A percentile compares a stretch with the other conserved stretches of the same genome.
Evolutionary conservation across 1,284 basidiomycete species (phyloP).

Genomic region (Boletus sp.): DNA sequence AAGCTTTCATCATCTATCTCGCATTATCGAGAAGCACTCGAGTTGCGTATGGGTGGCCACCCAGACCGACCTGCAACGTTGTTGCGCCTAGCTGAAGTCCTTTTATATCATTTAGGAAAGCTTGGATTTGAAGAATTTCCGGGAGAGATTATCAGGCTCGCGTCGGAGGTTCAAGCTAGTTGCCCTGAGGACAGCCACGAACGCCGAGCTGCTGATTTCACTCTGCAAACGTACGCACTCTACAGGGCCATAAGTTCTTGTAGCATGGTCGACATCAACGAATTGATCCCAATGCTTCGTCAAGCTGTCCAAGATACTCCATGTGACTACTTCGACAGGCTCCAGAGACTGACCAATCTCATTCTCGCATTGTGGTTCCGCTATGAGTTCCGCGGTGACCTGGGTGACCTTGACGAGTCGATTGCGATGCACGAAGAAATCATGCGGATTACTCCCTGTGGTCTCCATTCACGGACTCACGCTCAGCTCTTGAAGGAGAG

Average conservation of each 20-base stretch:
- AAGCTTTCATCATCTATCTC: background rate
- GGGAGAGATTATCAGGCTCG: background rate
- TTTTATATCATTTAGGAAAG: slow-evolving; percentile 1
- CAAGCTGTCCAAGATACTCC: background rate
- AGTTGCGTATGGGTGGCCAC: background rate
- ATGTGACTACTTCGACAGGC: slow-evolving; percentile 1
- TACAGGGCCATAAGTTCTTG: background rate
- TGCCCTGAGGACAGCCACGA: background rate
- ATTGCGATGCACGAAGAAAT: background rate
- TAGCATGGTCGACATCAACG: background rate
- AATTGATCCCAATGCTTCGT: background rate
- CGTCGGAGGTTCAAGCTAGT: background rate
- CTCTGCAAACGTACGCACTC: background rate
- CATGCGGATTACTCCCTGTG: background rate
- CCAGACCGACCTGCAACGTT: slow-evolving; percentile 5
- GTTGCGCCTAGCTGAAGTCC: background rate
- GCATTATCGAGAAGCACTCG: slow-evolving; percentile 10
- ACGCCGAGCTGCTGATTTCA: background rate
- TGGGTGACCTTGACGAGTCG: slow-evolving; percentile 4
- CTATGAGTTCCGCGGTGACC: background rate
- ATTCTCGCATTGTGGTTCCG: background rate
- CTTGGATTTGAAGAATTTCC: background rate
- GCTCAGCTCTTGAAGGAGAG: background rate
- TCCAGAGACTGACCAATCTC: slow-evolving; percentile 6
- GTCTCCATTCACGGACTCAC: background rate